Conservation (phyloP, 208 protist species). For the Crithidia acanthocephali region DNA sequence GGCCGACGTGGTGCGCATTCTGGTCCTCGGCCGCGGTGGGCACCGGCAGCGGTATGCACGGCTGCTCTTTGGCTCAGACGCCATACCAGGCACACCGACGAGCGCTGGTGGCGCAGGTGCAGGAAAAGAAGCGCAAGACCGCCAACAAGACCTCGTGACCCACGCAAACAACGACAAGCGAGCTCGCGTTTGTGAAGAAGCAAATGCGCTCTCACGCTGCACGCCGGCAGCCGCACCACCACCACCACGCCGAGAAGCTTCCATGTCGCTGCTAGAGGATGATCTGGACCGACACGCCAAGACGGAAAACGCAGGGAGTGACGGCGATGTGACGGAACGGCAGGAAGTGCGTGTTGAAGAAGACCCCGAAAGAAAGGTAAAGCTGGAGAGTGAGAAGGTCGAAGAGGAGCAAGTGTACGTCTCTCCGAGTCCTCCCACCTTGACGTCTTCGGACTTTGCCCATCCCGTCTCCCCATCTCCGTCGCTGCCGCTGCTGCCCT, state of each 20-base stretch:
- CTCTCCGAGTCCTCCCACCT: not conserved
- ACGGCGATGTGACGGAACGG: not conserved
- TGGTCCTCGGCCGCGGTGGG: slow-evolving; percentile 36
- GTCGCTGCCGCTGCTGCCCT: not conserved
- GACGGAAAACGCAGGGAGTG: not conserved
- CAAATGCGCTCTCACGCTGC: too few species aligned
- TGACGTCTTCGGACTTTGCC: not conserved
- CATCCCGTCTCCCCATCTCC: not conserved
- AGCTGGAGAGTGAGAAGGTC: too few species aligned
- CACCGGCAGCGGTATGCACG: slow-evolving; percentile 6
- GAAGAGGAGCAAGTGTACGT: too few species aligned
- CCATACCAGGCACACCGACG: not conserved
- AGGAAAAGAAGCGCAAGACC: not conserved
- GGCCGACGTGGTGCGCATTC: slow-evolving; percentile 22
- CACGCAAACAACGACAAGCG: too few species aligned
- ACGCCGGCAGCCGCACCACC: too few species aligned
- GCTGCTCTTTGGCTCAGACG: slow-evolving; percentile 20
- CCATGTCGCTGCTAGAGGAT: slow-evolving; percentile 20
- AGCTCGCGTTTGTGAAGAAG: not conserved
- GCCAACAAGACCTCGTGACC: too few species aligned
- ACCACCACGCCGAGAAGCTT: not conserved
- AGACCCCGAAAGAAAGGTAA: too few species aligned
- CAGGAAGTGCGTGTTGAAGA: not conserved
- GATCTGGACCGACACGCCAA: not conserved
- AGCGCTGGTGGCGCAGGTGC: not conserved